These are phyloP conservation scores for Metarhizium robertsii DNA, from an alignment of 2,329 filamentous ascomycete species.

Conservation along the genomic window DNA sequence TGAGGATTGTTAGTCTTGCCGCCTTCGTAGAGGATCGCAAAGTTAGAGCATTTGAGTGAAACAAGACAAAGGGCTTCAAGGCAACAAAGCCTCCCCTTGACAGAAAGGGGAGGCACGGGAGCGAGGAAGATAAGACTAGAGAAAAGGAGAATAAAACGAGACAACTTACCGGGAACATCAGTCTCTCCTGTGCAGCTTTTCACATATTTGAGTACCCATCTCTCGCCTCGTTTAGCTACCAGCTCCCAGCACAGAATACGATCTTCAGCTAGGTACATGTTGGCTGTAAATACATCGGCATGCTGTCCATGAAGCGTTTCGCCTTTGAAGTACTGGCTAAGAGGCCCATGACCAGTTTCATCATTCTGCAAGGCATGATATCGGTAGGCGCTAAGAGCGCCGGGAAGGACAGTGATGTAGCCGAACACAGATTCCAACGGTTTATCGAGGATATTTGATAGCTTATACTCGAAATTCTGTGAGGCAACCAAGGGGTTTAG, in stretches of 20 bases:
- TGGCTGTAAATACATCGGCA: conserved; percentile 94
- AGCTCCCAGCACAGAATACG: conserved; percentile 90
- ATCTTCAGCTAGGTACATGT: conserved; percentile 89
- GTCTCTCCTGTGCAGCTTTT: conserved; percentile 95
- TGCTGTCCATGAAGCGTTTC: conserved; percentile 94
- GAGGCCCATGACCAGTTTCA: conserved; percentile 83
- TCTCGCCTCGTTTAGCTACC: conserved; percentile 86
- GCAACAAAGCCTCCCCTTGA: background rate
- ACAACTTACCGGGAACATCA: conserved; percentile 76
- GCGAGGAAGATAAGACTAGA: background rate
- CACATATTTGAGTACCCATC: conserved; percentile 97
- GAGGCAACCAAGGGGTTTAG: conserved; percentile 92
- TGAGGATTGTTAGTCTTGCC: conserved; percentile 25
- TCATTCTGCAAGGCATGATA: conserved; percentile 97
- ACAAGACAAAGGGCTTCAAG: too few relatives aligned
- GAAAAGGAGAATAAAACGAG: background rate
- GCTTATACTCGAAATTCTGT: conserved; percentile 99
- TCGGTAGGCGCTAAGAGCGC: conserved; percentile 88
- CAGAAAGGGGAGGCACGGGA: background rate
- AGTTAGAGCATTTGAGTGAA: too few relatives aligned
- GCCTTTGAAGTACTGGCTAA: conserved; percentile 99
- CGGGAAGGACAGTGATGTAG: conserved; percentile 94
- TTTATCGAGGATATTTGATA: conserved; percentile 98
- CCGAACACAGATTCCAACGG: conserved; percentile 95
- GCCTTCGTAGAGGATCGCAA: background rate